Evolutionary conservation across 495 filamentous ascomycete species (phyloP), one percentile per base, ranked within the genome.

Genomic region (Chaetomium cochliodes): DNA sequence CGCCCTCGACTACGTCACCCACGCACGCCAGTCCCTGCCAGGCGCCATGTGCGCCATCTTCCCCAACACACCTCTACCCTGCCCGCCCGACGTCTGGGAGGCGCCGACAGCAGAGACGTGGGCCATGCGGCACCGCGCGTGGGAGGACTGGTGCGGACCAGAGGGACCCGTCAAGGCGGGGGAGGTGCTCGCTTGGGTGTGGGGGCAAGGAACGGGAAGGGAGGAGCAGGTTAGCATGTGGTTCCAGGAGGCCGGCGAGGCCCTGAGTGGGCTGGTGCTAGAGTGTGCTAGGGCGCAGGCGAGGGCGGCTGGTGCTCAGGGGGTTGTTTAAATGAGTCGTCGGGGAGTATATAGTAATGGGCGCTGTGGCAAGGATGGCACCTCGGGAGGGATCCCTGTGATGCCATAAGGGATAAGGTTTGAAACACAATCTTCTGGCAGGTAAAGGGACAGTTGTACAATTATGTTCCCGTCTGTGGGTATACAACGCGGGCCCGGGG

Each of bases 1-100:
- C 33, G 47, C 59, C 11, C 49, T 61, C 28, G 59, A 61, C 33
- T 42, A 61, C 59, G 59, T 52, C 47, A 3, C 59, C 20, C 46
- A 61, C 20, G 49, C 59, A 0, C 59, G 59, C 2, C 47, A 53
- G 15, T 25, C 47, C n/a, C 30, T 20, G 26, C 47, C 59, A 3
- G 39, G 28, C 1, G 49, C 3, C 0, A 9, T 61, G 0, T 61
- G 59, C 59, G n/a, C 47, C 47, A 15, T 52, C 20, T 52, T 41
- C 33, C 13, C 59, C 0, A 11, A 16, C 59, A n/a, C 47, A 0
- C 59, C 59, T 0, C 49, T 61, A 0, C 59, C 59, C 9, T 42
- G 28, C 12, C 59, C 59, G 0, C 2, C 30, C 1, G 30, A 52
- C 47, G 12, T 61, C 1, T 61, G 59, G 59, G 59, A 61, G n/a